Percentiles rank a stretch among this genome's conserved stretches.
These are phyloP conservation scores for Syzygium jambos DNA, from an alignment of 345 rosid species.

Conservation along the genomic window DNA sequence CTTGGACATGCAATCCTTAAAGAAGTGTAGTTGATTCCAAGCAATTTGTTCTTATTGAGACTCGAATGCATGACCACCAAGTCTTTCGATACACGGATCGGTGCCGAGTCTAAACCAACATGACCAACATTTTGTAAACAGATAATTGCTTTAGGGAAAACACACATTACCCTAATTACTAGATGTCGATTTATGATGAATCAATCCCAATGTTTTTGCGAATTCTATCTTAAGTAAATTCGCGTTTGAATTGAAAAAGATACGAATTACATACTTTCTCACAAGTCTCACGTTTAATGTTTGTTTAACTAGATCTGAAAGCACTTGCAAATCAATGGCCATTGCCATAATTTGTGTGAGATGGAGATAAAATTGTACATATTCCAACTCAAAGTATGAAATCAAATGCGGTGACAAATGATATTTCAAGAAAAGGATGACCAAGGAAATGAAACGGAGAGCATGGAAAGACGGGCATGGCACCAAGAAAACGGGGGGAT, in stretches of 20 bases:
- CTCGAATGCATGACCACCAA: background rate
- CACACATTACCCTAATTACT: background rate
- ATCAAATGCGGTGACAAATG: background rate
- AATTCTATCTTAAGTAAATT: background rate
- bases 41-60: background rate
- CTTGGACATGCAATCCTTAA: background rate
- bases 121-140: background rate
- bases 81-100: background rate
- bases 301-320: background rate
- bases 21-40: background rate
- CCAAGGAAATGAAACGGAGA: background rate
- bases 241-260: background rate
- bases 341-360: background rate
- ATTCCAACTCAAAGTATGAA: background rate
- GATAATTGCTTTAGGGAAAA: background rate
- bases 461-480: background rate
- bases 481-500: background rate
- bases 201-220: background rate
- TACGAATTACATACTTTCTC: background rate
- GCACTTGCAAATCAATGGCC: background rate
- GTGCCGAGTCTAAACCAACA: background rate
- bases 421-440: background rate
- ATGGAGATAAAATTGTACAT: background rate
- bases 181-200: background rate
- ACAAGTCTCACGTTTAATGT: background rate